Evolutionary conservation across 441 rosid genomes (phyloP), one percentile per base, ranked within the genome.

Genomic region (Populus hybrid): DNA sequence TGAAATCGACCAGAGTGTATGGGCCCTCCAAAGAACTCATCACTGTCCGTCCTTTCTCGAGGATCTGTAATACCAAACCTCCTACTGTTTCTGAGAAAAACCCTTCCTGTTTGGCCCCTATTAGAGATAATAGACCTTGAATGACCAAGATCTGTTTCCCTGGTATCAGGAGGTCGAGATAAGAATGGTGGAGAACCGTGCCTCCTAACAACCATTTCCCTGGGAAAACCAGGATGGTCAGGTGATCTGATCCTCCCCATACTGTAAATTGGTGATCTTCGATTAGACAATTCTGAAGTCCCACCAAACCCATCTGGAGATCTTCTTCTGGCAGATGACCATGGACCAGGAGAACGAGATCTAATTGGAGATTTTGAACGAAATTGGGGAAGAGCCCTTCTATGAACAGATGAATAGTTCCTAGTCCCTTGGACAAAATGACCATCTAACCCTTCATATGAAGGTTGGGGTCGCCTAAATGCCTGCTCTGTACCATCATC

Each of bases 361-460:
- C 93, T 86, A 38, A 84, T 31, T 20, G 99, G 97, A 82, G 98
- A 94, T 36, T 90, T 88, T 10, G 97, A 94, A 42, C 81, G 89
- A 83, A 86, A 82, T 70, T 83, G 88, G 40, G 85, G 82, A 42
- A 76, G 80, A 21, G 68, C 91, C 79, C 92, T 85, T 86, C 86
- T 83, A 80, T 86, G 88, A 53, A 83, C 79, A 68, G 92, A 76
- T 5, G 88, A 65, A 76, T 87, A 90, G 69, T 88, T 88, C 82
- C 89, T 78, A 78, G 86, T 81, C 53, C 95, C 89, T 77, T 89
- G 88, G 71, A 69, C 80, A 80, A 90, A 91, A 69, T 79, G 87
- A 79, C 89, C 81, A 67, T 89, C 89, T 79, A 88, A 82, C 77
- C 93, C 93, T 84, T 82, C 92, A 59, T 83, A 92, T 0, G 90